phyloP scores from a whole-genome alignment of 2,329 filamentous ascomycete genomes.

The Colletotrichum ledebouriae region DNA sequence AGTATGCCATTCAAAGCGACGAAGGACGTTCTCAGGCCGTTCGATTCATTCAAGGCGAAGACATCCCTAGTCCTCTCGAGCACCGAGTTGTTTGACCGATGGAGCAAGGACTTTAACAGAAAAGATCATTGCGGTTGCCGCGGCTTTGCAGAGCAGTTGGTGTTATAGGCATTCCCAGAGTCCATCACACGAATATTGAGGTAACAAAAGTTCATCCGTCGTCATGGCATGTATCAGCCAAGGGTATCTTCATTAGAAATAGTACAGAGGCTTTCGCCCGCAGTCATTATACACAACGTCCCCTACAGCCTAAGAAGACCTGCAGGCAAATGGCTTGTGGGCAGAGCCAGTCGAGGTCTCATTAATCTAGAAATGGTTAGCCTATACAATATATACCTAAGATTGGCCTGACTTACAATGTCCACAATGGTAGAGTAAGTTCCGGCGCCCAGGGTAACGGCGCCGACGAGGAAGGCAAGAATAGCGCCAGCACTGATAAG shows the following conservation, averaged over 20 bases:
- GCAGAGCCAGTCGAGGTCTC: slow-evolving; percentile 38
- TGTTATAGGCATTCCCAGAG: no score
- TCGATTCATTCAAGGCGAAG: neutral
- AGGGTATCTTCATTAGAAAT: slow-evolving; percentile 31
- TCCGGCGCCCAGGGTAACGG: slow-evolving; percentile 47
- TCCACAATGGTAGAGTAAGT: slow-evolving; percentile 49
- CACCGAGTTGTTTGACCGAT: no score
- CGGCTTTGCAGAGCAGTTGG: no score
- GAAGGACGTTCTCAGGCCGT: neutral
- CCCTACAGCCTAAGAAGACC: slow-evolving; percentile 18
- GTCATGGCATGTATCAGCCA: neutral
- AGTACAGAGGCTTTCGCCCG: neutral
- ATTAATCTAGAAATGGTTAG: slow-evolving; percentile 40
- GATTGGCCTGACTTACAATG: slow-evolving; percentile 46
- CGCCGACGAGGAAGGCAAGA: slow-evolving; percentile 48
- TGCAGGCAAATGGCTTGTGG: slow-evolving; percentile 40
- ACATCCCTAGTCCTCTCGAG: neutral
- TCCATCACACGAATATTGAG: no score
- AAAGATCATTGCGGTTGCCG: no score
- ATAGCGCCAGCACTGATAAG: slow-evolving; percentile 46
- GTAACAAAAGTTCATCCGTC: neutral
- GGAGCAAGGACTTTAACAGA: no score
- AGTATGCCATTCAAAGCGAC: neutral
- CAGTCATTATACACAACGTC: slow-evolving; percentile 11
- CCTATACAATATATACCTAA: neutral